A percentile compares a stretch with the other conserved stretches of the same genome.
These are phyloP conservation scores for Microthyrium microscopicum DNA, from an alignment of 2,329 filamentous ascomycete genomes.

Conservation along the genomic window DNA sequence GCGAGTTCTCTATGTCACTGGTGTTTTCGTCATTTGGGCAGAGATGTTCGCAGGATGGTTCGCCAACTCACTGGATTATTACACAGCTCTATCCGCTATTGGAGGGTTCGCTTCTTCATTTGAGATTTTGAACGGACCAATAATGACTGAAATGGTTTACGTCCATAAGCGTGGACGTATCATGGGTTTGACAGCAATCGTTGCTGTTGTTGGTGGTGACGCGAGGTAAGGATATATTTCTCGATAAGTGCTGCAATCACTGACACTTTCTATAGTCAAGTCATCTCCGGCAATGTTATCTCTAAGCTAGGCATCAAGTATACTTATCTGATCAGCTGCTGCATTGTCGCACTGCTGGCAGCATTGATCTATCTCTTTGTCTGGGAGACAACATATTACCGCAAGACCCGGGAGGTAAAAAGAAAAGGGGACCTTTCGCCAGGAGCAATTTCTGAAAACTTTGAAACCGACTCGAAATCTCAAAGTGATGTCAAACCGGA, in stretches of 20 bases:
- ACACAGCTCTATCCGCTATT: constrained; percentile 21
- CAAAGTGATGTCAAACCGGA: too few relatives aligned
- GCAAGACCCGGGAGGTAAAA: too few relatives aligned
- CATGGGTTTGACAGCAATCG: constrained; percentile 5
- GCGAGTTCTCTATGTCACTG: constrained; percentile 22
- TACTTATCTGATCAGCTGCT: constrained; percentile 22
- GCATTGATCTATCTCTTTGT: constrained; percentile 28
- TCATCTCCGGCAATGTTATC: constrained; percentile 25
- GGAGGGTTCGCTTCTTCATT: constrained; percentile 12
- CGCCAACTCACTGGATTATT: constrained; percentile 11
- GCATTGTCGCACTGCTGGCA: constrained; percentile 26
- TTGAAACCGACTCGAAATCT: too few relatives aligned
- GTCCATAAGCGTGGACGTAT: constrained; percentile 10
- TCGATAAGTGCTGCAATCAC: too few relatives aligned
- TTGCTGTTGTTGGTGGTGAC: constrained; percentile 4
- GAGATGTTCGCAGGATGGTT: constrained; percentile 26
- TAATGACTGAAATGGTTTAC: constrained; percentile 11
- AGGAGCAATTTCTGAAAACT: too few relatives aligned
- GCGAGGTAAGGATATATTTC: background rate
- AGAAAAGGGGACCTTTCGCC: too few relatives aligned
- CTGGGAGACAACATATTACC: constrained; percentile 24
- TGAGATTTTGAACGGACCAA: constrained; percentile 10
- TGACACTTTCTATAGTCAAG: too few relatives aligned
- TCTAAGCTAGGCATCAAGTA: constrained; percentile 19
- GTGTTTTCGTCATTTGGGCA: constrained; percentile 18